These are phyloP conservation scores for Colletotrichum abscissum DNA, from an alignment of 2,329 filamentous ascomycete genomes.

Conservation along the genomic window DNA sequence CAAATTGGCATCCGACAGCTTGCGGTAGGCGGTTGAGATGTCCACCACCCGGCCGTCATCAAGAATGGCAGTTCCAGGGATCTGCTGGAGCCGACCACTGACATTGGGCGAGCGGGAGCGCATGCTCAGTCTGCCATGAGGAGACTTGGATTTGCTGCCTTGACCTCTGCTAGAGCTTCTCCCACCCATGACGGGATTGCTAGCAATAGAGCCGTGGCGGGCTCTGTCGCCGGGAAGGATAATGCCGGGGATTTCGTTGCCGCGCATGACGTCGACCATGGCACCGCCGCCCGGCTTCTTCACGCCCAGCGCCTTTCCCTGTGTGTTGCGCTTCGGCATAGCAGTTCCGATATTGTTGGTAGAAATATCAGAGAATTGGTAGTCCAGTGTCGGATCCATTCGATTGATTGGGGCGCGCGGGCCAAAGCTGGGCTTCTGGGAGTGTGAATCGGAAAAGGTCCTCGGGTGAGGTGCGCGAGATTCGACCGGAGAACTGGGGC, in stretches of 20 bases:
- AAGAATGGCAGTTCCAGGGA: constrained; percentile 55
- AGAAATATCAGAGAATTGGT: constrained; percentile 71
- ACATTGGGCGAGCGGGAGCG: constrained; percentile 35
- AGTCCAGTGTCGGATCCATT: constrained; percentile 55
- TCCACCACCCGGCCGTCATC: constrained; percentile 73
- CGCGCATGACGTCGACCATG: constrained; percentile 66
- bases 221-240: constrained; percentile 59
- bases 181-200: constrained; percentile 40
- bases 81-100: constrained; percentile 33
- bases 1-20: constrained; percentile 78
- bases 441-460: constrained; percentile 66
- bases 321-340: constrained; percentile 63
- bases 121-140: constrained; percentile 56
- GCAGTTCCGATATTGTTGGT: constrained; percentile 61
- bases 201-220: constrained; percentile 52
- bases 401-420: constrained; percentile 42
- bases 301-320: constrained; percentile 48
- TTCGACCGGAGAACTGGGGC: constrained; percentile 59
- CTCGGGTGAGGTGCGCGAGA: constrained; percentile 54
- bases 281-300: constrained; percentile 46
- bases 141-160: constrained; percentile 64
- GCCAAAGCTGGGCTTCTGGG: constrained; percentile 59
- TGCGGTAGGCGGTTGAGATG: constrained; percentile 75
- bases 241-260: constrained; percentile 61
- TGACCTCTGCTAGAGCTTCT: constrained; percentile 42